phyloP scores from a whole-genome alignment of 352 stramenopile genomes.

The Phytophthora aleatoria region DNA sequence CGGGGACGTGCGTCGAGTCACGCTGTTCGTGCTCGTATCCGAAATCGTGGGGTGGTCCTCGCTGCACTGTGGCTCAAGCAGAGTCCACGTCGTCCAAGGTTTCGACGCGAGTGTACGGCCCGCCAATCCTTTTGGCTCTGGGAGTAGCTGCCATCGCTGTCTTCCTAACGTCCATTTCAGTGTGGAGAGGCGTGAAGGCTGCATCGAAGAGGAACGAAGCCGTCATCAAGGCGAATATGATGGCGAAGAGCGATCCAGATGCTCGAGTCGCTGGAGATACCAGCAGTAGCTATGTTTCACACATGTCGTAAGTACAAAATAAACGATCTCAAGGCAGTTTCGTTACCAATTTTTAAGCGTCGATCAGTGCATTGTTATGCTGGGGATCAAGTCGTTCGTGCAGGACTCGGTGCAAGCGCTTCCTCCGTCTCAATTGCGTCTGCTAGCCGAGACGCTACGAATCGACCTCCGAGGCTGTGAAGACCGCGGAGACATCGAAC shows the following conservation, averaged over 20 bases:
- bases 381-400: slow-evolving; percentile 67
- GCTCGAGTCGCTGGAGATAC: slow-evolving; percentile 2
- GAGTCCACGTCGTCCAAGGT: slow-evolving; percentile 29
- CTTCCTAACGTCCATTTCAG: slow-evolving; percentile 37
- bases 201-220: slow-evolving; percentile 25
- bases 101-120: slow-evolving; percentile 37
- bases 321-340: slow-evolving; percentile 26
- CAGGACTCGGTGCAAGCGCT: slow-evolving; percentile 67
- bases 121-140: slow-evolving; percentile 35
- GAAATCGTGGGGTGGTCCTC: slow-evolving; percentile 54
- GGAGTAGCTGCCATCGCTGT: slow-evolving; percentile 28
- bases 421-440: slow-evolving; percentile 44
- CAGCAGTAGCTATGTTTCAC: slow-evolving; percentile 7
- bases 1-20: slow-evolving; percentile 43
- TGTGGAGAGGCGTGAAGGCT: slow-evolving; percentile 29
- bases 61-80: slow-evolving; percentile 48
- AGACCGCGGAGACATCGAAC: slow-evolving; percentile 61
- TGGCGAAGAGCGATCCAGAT: slow-evolving; percentile 14
- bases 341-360: slow-evolving; percentile 3
- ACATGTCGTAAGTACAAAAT: slow-evolving; percentile 11
- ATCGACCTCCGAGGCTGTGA: slow-evolving; percentile 66
- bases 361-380: slow-evolving; percentile 34
- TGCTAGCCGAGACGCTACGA: slow-evolving; percentile 64
- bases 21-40: slow-evolving; percentile 54
- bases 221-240: slow-evolving; percentile 27